Evolutionary conservation across 495 filamentous ascomycete species (phyloP).

Genomic region (Poronia punctata): DNA sequence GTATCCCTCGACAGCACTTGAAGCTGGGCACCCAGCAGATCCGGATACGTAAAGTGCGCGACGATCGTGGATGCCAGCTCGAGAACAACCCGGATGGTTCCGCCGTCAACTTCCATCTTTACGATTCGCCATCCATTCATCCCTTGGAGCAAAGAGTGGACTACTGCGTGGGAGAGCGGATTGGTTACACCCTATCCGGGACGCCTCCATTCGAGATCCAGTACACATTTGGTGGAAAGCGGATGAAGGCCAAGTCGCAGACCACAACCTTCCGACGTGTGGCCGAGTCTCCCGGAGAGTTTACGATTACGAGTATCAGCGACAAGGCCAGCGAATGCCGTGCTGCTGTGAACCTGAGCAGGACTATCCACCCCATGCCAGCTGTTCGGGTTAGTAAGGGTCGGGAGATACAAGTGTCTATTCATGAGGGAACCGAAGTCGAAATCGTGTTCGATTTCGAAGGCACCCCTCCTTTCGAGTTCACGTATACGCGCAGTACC

Average conservation of each 20-base stretch:
- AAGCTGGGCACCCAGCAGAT: conserved; percentile 80
- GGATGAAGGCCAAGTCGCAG: conserved; percentile 68
- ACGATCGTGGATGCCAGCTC: conserved; percentile 74
- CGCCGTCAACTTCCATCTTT: conserved; percentile 79
- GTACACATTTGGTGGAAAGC: conserved; percentile 75
- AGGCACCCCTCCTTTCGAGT: conserved; percentile 94
- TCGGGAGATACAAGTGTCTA: conserved; percentile 69
- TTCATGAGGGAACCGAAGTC: conserved; percentile 90
- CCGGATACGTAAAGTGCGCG: conserved; percentile 79
- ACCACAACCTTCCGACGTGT: conserved; percentile 82
- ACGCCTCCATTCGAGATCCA: conserved; percentile 85
- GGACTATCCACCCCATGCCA: conserved; percentile 83
- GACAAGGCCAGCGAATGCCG: conserved; percentile 81
- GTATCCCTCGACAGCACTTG: conserved; percentile 74
- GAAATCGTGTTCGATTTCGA: conserved; percentile 90
- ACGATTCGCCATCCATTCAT: conserved; percentile 84
- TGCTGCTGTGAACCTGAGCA: conserved; percentile 65
- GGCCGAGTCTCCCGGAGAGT: conserved; percentile 81
- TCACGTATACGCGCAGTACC: conserved; percentile 88
- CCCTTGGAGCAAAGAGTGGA: conserved; percentile 75
- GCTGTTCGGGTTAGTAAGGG: conserved; percentile 84
- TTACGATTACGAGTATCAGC: conserved; percentile 74
- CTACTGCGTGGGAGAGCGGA: conserved; percentile 92
- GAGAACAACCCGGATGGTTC: conserved; percentile 58
- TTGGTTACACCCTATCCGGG: conserved; percentile 84